These are phyloP conservation scores for Letharia columbiana DNA, from an alignment of 495 filamentous ascomycete species.

Conservation along the genomic window DNA sequence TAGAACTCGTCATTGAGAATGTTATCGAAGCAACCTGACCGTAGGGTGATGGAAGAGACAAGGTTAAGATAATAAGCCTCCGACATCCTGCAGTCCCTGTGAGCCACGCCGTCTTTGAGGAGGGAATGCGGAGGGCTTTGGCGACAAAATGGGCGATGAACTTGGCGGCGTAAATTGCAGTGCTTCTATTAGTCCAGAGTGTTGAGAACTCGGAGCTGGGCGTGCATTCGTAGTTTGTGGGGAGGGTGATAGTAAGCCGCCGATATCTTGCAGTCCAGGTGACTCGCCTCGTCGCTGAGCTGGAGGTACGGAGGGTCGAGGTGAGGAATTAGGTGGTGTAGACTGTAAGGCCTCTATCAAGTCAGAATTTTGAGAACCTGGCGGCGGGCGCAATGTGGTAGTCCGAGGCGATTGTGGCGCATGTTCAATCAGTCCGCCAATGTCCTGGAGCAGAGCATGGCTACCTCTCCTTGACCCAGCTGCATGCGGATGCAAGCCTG, in stretches of 20 bases:
- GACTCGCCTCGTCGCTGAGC: slow-evolving; percentile 21
- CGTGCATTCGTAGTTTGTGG: slow-evolving; percentile 19
- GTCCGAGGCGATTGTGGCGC: slow-evolving; percentile 24
- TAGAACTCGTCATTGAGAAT: not conserved
- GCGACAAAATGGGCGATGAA: slow-evolving; percentile 24
- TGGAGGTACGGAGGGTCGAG: slow-evolving; percentile 20
- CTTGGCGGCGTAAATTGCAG: slow-evolving; percentile 29
- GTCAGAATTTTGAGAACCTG: slow-evolving; percentile 26
- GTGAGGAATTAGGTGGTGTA: slow-evolving; percentile 24
- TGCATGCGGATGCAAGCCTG: not conserved
- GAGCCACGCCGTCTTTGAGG: slow-evolving; percentile 19
- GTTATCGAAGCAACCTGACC: not conserved
- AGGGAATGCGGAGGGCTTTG: slow-evolving; percentile 20
- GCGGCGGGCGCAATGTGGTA: slow-evolving; percentile 14
- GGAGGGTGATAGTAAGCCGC: slow-evolving; percentile 40
- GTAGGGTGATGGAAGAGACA: not conserved
- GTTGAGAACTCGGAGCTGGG: slow-evolving; percentile 12
- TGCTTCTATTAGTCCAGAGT: slow-evolving; percentile 33
- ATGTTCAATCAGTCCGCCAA: slow-evolving; percentile 41
- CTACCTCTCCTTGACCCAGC: slow-evolving; percentile 31
- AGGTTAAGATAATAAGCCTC: slow-evolving; percentile 38
- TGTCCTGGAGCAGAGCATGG: slow-evolving; percentile 48
- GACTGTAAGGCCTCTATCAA: slow-evolving; percentile 33
- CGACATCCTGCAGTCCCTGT: slow-evolving; percentile 46
- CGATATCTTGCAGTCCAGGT: slow-evolving; percentile 46